Conservation (phyloP, 345 rosid genomes). For the Moringa oleifera region DNA sequence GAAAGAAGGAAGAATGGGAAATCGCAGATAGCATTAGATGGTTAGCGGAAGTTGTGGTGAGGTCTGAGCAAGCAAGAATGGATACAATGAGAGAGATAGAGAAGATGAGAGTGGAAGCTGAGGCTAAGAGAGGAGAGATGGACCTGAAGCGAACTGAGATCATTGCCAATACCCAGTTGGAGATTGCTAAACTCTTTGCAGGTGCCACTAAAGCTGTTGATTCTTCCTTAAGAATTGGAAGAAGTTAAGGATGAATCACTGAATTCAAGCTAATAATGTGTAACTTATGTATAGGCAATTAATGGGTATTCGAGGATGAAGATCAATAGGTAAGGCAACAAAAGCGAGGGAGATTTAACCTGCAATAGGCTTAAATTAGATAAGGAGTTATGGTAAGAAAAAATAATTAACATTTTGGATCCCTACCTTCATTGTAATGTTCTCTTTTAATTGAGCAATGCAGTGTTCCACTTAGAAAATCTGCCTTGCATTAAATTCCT, state of each 20-base stretch:
- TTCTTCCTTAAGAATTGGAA: slow-evolving; percentile 80
- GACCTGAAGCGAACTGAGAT: slow-evolving; percentile 91
- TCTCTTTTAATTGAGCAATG: too few species aligned
- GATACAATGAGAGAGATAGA: slow-evolving; percentile 85
- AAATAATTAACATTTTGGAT: too few species aligned
- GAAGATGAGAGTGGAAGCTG: slow-evolving; percentile 88
- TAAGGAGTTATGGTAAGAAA: too few species aligned
- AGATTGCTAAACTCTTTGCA: slow-evolving; percentile 81
- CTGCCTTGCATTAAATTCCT: too few species aligned
- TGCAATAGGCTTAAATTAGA: too few species aligned
- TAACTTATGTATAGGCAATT: too few species aligned
- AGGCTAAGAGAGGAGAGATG: slow-evolving; percentile 75
- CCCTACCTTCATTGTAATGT: too few species aligned
- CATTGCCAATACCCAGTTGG: slow-evolving; percentile 82
- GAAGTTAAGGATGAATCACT: slow-evolving; percentile 33
- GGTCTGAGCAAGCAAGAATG: slow-evolving; percentile 83
- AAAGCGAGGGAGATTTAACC: too few species aligned
- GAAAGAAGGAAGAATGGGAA: slow-evolving; percentile 50
- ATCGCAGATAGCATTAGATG: slow-evolving; percentile 76
- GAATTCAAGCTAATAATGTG: too few species aligned
- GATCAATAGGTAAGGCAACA: too few species aligned
- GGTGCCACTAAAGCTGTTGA: slow-evolving; percentile 52
- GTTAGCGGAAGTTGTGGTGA: slow-evolving; percentile 78
- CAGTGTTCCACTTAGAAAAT: too few species aligned
- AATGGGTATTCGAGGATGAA: too few species aligned